phyloP scores from a whole-genome alignment of 306 rosid genomes.

The Lathyrus tuberosus region DNA sequence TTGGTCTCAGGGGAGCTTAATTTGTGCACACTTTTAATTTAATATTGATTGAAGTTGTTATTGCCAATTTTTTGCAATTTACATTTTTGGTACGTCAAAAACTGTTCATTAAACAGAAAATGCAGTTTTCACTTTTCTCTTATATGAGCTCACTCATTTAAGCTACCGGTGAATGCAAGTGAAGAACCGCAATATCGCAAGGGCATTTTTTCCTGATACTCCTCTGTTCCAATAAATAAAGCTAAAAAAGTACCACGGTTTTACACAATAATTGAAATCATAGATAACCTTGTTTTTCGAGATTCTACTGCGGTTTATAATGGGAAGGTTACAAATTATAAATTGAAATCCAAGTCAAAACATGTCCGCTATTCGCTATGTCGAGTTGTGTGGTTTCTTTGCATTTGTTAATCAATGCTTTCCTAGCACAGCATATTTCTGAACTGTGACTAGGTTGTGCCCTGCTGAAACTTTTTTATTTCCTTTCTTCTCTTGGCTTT shows the following conservation, averaged over 20 bases:
- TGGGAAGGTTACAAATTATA: slow-evolving; percentile 18
- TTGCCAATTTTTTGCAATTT: neutral
- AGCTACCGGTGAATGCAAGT: slow-evolving; percentile 4
- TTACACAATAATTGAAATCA: slow-evolving; percentile 16
- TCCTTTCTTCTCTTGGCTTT: slow-evolving; percentile 50
- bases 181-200: neutral
- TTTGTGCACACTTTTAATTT: too few relatives aligned
- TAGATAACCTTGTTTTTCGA: neutral
- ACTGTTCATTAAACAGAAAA: neutral
- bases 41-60: neutral
- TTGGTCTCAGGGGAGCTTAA: too few relatives aligned
- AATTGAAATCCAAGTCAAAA: neutral
- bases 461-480: slow-evolving; percentile 39
- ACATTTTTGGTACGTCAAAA: neutral
- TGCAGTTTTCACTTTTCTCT: slow-evolving; percentile 11
- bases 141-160: slow-evolving; percentile 11
- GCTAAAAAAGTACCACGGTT: slow-evolving; percentile 1
- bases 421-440: slow-evolving; percentile 21
- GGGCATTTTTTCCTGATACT: neutral
- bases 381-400: slow-evolving; percentile 23
- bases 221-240: slow-evolving; percentile 11
- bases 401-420: slow-evolving; percentile 29
- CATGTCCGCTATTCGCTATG: slow-evolving; percentile 25
- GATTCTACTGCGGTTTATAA: slow-evolving; percentile 25
- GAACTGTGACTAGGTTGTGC: slow-evolving; percentile 28